phyloP scores from a whole-genome alignment of 73 alveolate species.

The Paramecium sonneborni region DNA sequence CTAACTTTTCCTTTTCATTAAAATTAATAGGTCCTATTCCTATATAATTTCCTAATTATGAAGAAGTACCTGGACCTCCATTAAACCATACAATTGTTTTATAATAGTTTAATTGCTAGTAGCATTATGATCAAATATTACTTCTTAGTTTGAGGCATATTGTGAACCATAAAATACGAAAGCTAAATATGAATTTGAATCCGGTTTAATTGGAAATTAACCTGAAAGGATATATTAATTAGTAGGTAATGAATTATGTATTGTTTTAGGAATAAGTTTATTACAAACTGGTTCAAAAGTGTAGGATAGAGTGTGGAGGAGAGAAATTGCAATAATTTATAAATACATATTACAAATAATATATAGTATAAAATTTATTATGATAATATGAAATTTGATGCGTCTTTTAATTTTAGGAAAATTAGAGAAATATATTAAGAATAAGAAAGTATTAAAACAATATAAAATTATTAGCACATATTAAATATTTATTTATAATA shows the following conservation, averaged over 20 bases:
- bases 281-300: neutral
- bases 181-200: neutral
- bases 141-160: neutral
- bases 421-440: neutral
- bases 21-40: constrained; percentile 53
- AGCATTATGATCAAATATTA: neutral
- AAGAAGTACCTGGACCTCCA: constrained; percentile 70
- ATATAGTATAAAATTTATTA: neutral
- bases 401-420: neutral
- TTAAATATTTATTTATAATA: neutral
- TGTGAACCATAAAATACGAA: neutral
- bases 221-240: neutral
- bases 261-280: neutral
- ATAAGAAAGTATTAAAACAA: neutral
- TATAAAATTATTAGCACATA: neutral
- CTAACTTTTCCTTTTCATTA: neutral
- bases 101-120: neutral
- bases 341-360: neutral
- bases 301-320: neutral
- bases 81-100: constrained; percentile 43
- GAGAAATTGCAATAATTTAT: neutral
- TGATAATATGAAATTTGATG: neutral
- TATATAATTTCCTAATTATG: constrained; percentile 60
- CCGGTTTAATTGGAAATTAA: neutral
- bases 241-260: neutral